Percentiles rank a stretch among this genome's conserved stretches.
phyloP scores from a whole-genome alignment of 345 rosid species.

The Erodium maritimum region DNA sequence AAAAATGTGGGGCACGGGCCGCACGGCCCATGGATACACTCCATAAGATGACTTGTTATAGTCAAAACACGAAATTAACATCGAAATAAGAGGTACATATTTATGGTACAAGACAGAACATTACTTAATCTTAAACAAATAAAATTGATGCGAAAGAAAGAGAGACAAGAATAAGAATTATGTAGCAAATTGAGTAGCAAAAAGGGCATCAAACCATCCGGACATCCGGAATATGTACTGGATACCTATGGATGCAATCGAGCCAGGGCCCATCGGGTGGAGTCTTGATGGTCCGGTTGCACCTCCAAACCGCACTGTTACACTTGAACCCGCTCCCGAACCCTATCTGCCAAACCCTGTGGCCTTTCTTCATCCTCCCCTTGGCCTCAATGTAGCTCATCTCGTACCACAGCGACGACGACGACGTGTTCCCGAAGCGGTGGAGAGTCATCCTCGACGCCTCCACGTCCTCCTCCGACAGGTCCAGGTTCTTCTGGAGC shows the following conservation, averaged over 20 bases:
- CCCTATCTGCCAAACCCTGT: constrained; percentile 72
- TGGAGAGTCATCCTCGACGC: constrained; percentile 81
- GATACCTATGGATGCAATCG: constrained; percentile 61
- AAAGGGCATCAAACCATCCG: no score
- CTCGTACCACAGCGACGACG: constrained; percentile 81
- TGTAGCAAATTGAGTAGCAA: no score
- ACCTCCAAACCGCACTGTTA: constrained; percentile 86
- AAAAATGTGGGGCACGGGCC: no score
- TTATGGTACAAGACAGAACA: no score
- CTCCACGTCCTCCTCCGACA: constrained; percentile 60
- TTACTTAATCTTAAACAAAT: no score
- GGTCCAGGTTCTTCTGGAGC: constrained; percentile 60
- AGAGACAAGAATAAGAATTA: no score
- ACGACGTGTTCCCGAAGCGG: constrained; percentile 81
- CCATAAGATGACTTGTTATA: no score
- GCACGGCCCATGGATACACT: no score
- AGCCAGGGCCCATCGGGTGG: constrained; percentile 55
- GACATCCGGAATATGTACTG: constrained; percentile 67
- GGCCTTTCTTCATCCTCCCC: constrained; percentile 62
- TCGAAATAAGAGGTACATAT: no score
- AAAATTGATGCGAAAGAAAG: no score
- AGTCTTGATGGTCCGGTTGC: constrained; percentile 49
- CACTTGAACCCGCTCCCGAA: constrained; percentile 93
- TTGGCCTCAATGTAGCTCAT: constrained; percentile 55
- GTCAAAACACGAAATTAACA: no score